These are phyloP conservation scores for Meyerozyma smithsonii DNA, from an alignment of 1,139 yeast species.

Conservation along the genomic window DNA sequence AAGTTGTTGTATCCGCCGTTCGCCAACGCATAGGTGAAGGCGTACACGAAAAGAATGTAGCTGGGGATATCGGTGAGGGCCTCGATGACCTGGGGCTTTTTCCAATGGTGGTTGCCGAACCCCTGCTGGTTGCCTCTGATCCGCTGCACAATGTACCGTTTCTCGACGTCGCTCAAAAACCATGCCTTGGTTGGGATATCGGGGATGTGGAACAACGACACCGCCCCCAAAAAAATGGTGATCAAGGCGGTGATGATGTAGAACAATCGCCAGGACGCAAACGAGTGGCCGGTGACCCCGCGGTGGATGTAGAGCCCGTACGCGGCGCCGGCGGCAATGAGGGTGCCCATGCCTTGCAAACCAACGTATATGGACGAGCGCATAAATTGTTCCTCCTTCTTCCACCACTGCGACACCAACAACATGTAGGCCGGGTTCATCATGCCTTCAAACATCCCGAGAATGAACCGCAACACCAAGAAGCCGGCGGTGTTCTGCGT, in stretches of 20 bases:
- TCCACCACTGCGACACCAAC: conserved; percentile 13
- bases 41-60: conserved; percentile 7
- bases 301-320: not conserved
- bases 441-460: conserved; percentile 20
- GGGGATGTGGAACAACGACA: conserved; percentile 11
- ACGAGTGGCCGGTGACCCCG: conserved; percentile 7
- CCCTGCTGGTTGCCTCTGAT: conserved; percentile 6
- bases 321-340: conserved; percentile 12
- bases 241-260: conserved; percentile 12
- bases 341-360: conserved; percentile 15
- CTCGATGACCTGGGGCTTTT: conserved; percentile 9
- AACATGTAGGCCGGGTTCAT: conserved; percentile 12
- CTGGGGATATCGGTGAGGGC: conserved; percentile 8
- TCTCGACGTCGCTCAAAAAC: conserved; percentile 19
- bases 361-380: conserved; percentile 1
- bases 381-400: not conserved
- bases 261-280: conserved; percentile 15
- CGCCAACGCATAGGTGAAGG: conserved; percentile 4
- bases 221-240: conserved; percentile 9
- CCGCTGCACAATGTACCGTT: conserved; percentile 11
- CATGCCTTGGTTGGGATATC: conserved; percentile 18
- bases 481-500: conserved; percentile 26
- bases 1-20: conserved; percentile 15
- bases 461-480: conserved; percentile 29
- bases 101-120: conserved; percentile 6